Percentiles rank a stretch among this genome's conserved stretches.
Evolutionary conservation across 352 stramenopile genomes (phyloP).

Genomic region (Pythium brassicae): DNA sequence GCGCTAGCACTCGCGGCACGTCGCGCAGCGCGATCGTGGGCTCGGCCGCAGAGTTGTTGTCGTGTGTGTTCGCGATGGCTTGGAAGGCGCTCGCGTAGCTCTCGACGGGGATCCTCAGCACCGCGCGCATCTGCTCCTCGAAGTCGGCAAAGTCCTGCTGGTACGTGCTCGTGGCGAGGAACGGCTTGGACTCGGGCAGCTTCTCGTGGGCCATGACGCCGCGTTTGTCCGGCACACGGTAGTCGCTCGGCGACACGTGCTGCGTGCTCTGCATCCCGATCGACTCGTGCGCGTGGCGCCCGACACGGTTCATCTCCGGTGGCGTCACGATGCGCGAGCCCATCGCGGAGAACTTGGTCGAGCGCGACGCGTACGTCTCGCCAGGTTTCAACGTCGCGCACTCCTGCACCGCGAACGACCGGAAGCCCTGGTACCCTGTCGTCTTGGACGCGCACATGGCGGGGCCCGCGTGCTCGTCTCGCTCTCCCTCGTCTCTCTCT

Average conservation of each 20-base stretch:
- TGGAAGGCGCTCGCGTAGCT: conserved; percentile 50
- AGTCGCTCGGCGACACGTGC: conserved; percentile 47
- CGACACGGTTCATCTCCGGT: conserved; percentile 53
- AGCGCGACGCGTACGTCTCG: conserved; percentile 55
- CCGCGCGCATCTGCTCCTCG: conserved; percentile 36
- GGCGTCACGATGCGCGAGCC: conserved; percentile 60
- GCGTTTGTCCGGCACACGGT: conserved; percentile 56
- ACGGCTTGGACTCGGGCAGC: conserved; percentile 33
- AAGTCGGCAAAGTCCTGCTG: conserved; percentile 56
- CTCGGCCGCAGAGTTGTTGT: conserved; percentile 23
- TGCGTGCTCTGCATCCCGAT: conserved; percentile 37
- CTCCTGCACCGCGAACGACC: conserved; percentile 58
- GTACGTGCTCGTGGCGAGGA: conserved; percentile 60
- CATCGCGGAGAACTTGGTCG: conserved; percentile 79
- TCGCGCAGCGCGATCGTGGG: conserved; percentile 41
- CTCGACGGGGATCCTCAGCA: conserved; percentile 27
- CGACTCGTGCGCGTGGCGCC: conserved; percentile 47
- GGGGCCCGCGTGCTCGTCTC: background rate
- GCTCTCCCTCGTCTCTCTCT: background rate
- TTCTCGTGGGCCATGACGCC: conserved; percentile 45
- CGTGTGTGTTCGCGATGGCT: conserved; percentile 21
- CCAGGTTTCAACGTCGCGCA: conserved; percentile 76
- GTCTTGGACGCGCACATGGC: conserved; percentile 42
- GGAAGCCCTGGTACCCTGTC: conserved; percentile 77
- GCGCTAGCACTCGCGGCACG: conserved; percentile 39